Evolutionary conservation across 257 asterid species (phyloP).

Genomic region (Plantago major): DNA sequence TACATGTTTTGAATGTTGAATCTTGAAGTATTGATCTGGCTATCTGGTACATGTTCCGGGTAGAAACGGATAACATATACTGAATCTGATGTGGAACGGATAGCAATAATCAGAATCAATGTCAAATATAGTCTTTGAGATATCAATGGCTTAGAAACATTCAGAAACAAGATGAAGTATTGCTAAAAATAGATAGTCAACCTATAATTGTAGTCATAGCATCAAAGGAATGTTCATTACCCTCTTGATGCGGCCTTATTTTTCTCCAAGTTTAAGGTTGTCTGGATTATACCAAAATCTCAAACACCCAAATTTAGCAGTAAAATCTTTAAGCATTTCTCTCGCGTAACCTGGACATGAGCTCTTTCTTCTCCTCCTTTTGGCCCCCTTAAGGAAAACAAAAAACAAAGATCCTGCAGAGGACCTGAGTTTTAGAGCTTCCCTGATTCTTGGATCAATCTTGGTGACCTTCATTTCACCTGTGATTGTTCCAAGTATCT

Average conservation of each 20-base stretch:
- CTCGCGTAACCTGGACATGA: constrained; percentile 31
- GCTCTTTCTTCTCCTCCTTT: constrained; percentile 33
- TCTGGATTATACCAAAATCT: constrained; percentile 25
- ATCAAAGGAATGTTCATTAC: constrained; percentile 19
- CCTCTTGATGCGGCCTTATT: constrained; percentile 32
- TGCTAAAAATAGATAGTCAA: background rate
- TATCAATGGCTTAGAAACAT: background rate
- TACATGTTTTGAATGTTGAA: too few species aligned
- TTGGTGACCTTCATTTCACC: constrained; percentile 31
- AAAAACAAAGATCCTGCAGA: constrained; percentile 5
- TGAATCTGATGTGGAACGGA: too few species aligned
- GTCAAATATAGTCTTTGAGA: too few species aligned
- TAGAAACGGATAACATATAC: too few species aligned
- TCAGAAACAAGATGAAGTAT: background rate
- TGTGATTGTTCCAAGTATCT: constrained; percentile 42
- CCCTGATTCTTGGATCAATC: constrained; percentile 45
- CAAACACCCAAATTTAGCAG: constrained; percentile 23
- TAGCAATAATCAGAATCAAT: too few species aligned
- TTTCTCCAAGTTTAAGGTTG: constrained; percentile 40
- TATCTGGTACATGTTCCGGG: too few species aligned
- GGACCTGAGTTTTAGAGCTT: constrained; percentile 12
- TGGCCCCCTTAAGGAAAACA: constrained; percentile 34
- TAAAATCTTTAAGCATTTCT: constrained; percentile 16
- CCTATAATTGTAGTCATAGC: background rate
- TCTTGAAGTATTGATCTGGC: too few species aligned